A percentile compares a stretch with the other conserved stretches of the same genome.
Evolutionary conservation across 106 monocot species (phyloP).

Genomic region (Acanthochlamys bracteata): DNA sequence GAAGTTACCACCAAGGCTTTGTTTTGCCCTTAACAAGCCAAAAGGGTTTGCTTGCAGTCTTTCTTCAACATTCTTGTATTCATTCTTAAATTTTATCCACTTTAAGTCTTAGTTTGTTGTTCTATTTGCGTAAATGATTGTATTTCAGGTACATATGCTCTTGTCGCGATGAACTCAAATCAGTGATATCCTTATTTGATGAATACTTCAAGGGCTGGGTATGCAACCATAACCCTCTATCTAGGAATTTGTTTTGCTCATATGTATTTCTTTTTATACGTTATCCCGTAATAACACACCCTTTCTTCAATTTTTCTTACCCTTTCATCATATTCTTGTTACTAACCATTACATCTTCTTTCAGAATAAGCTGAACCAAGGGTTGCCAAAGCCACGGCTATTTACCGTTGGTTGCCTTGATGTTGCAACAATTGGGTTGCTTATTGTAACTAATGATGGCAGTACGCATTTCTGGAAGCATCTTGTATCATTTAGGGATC

Average conservation of each 20-base stretch:
- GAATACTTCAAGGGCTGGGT: slow-evolving; percentile 90
- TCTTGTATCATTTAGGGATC: too few species aligned
- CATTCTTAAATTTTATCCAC: neutral
- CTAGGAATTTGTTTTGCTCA: too few species aligned
- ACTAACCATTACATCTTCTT: too few species aligned
- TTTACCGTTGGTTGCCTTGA: slow-evolving; percentile 98
- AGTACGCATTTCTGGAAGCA: too few species aligned
- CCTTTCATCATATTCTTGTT: too few species aligned
- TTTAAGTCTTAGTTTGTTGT: neutral
- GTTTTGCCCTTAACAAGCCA: slow-evolving; percentile 99
- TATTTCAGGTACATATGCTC: slow-evolving; percentile 85
- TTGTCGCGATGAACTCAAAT: slow-evolving; percentile 66
- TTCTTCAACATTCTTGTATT: neutral
- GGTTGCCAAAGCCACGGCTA: slow-evolving; percentile 72
- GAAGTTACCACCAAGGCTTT: slow-evolving; percentile 85
- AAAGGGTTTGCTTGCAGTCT: slow-evolving; percentile 55
- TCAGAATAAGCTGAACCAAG: slow-evolving; percentile 68
- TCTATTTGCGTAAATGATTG: neutral
- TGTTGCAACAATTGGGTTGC: slow-evolving; percentile 92
- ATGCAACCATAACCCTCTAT: slow-evolving; percentile 21
- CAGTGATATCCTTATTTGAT: slow-evolving; percentile 76
- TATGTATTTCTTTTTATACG: too few species aligned
- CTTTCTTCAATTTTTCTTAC: too few species aligned
- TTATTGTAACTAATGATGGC: slow-evolving; percentile 98
- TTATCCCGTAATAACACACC: too few species aligned